These are phyloP conservation scores for Arthrinium phaeospermum DNA, from an alignment of 2,329 filamentous ascomycete species.

Conservation along the genomic window DNA sequence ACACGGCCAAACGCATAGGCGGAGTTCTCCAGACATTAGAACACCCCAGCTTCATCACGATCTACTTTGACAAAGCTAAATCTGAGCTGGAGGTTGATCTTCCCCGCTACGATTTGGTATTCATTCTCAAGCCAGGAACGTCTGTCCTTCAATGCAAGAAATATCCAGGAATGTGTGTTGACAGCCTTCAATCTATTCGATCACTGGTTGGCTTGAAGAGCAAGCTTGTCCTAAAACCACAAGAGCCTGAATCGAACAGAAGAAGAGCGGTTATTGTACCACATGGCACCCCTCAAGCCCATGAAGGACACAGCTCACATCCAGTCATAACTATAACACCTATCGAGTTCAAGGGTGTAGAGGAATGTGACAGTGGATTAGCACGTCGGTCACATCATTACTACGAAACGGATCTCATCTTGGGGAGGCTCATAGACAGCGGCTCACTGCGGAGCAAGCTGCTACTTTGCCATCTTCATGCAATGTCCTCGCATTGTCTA, in stretches of 20 bases:
- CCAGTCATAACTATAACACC: conserved; percentile 38
- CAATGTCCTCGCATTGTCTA: conserved; percentile 57
- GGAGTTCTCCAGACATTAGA: background rate
- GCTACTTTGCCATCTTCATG: conserved; percentile 58
- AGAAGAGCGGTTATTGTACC: background rate
- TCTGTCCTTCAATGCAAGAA: conserved; percentile 50
- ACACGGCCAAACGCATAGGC: background rate
- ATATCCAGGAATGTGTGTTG: conserved; percentile 55
- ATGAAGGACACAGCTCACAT: conserved; percentile 44
- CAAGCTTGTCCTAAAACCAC: conserved; percentile 48
- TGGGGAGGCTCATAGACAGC: conserved; percentile 57
- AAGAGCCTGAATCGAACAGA: background rate
- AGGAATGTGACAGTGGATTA: background rate
- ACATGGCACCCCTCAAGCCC: conserved; percentile 35
- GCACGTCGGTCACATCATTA: background rate
- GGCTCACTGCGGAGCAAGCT: conserved; percentile 58
- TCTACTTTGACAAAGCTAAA: background rate
- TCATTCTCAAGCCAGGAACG: conserved; percentile 41
- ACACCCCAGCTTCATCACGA: background rate
- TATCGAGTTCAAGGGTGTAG: conserved; percentile 38
- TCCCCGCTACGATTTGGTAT: conserved; percentile 44
- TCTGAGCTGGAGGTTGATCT: background rate
- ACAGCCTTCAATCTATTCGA: conserved; percentile 50
- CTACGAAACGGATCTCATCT: conserved; percentile 53
- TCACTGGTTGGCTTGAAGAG: conserved; percentile 55